phyloP scores from a whole-genome alignment of 768 basidiomycete genomes.

The Naganishia vaughanmartiniae region DNA sequence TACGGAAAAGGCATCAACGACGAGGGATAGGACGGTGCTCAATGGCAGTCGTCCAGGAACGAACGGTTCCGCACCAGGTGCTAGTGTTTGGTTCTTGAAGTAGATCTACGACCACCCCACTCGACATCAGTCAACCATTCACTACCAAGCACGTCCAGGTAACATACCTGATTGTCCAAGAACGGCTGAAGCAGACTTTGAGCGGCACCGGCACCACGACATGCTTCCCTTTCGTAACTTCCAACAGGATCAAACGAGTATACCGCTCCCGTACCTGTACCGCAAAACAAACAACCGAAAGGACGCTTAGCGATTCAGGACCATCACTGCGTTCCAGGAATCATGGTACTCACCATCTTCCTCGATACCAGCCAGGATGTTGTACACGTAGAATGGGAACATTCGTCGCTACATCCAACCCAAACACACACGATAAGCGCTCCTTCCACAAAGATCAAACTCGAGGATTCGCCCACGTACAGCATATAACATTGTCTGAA shows the following conservation, averaged over 20 bases:
- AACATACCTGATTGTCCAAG: slow-evolving; percentile 91
- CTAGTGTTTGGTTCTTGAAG: slow-evolving; percentile 89
- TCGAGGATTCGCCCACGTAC: slow-evolving; percentile 55
- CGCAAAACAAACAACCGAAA: slow-evolving; percentile 5
- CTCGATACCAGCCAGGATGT: slow-evolving; percentile 92
- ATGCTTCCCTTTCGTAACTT: slow-evolving; percentile 94
- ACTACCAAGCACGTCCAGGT: not conserved
- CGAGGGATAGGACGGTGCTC: slow-evolving; percentile 72
- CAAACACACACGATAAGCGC: not conserved
- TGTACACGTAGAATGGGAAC: slow-evolving; percentile 98
- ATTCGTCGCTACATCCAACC: slow-evolving; percentile 22
- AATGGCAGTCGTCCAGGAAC: slow-evolving; percentile 76
- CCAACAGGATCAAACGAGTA: slow-evolving; percentile 99
- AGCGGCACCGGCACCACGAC: slow-evolving; percentile 94
- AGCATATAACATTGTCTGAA: slow-evolving; percentile 96
- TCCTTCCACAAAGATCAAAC: slow-evolving; percentile 57
- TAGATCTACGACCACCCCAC: slow-evolving; percentile 66
- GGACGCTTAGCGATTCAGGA: not conserved
- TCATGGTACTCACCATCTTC: slow-evolving; percentile 74
- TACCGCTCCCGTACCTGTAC: slow-evolving; percentile 83
- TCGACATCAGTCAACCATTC: not conserved
- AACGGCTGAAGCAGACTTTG: slow-evolving; percentile 92
- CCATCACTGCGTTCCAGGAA: too few species aligned
- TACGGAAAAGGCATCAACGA: slow-evolving; percentile 89
- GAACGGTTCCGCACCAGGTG: slow-evolving; percentile 65